Percentiles rank a stretch among this genome's conserved stretches.
These are phyloP conservation scores for Phaeosphaeria sp. DNA, from an alignment of 2,329 filamentous ascomycete species.

Conservation along the genomic window DNA sequence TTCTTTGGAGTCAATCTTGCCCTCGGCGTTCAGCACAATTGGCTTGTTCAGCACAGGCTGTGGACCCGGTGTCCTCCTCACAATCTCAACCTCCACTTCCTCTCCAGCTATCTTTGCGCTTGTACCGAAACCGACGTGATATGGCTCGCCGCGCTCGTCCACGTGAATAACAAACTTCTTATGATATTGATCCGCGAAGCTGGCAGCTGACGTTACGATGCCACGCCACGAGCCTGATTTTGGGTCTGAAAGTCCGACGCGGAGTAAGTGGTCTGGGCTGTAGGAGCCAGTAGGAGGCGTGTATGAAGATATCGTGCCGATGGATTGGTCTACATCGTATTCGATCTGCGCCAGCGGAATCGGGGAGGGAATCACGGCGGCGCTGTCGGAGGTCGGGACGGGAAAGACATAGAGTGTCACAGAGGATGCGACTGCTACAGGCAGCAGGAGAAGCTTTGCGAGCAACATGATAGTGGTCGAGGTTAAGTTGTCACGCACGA, in stretches of 20 bases:
- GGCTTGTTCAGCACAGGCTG: conserved; percentile 59
- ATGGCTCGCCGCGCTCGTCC: conserved; percentile 52
- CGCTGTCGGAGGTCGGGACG: conserved; percentile 83
- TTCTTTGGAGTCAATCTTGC: conserved; percentile 56
- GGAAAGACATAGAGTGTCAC: conserved; percentile 67
- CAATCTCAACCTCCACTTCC: conserved; percentile 52
- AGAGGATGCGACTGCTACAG: conserved; percentile 47
- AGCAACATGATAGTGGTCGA: conserved; percentile 44
- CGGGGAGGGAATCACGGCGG: conserved; percentile 42
- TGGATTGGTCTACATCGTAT: conserved; percentile 47
- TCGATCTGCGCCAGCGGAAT: conserved; percentile 52
- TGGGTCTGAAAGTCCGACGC: conserved; percentile 52
- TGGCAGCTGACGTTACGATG: conserved; percentile 53
- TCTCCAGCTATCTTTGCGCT: conserved; percentile 39
- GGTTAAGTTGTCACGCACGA: conserved; percentile 2
- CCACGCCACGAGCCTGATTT: conserved; percentile 51
- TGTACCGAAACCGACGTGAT: conserved; percentile 54
- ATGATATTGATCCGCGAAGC: conserved; percentile 50
- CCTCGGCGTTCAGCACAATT: conserved; percentile 62
- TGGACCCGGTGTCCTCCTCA: conserved; percentile 47
- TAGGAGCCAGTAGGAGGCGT: conserved; percentile 45
- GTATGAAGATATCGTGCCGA: conserved; percentile 44
- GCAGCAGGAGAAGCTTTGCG: conserved; percentile 42
- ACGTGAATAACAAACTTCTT: conserved; percentile 54
- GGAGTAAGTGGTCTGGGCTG: conserved; percentile 48